Evolutionary conservation across 164 flowering plant genomes (phyloP), one percentile per base, ranked within the genome.

Genomic region (Warburgia ugandensis): DNA sequence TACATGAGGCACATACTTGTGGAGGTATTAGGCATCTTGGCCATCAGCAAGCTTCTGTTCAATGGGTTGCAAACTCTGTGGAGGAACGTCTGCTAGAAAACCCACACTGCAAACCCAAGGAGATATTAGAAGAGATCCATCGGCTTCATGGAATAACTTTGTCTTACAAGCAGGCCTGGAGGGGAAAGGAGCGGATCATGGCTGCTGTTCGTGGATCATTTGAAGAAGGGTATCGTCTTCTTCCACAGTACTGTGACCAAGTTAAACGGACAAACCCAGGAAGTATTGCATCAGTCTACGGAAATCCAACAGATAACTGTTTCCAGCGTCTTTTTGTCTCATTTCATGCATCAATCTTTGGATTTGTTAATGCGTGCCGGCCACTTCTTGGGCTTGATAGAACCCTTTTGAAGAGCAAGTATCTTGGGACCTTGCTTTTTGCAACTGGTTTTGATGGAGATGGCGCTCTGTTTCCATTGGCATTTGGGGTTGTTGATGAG

Each of bases 101-200:
- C 35, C 97, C 97, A 1, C 70, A 78, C 54, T 86, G 42, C 73
- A 89, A 86, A 70, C 97, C 97, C 21, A 90, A 90, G 97, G 10
- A n/a, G n/a, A n/a, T n/a, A n/a, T n/a, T n/a, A n/a, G n/a, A n/a
- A n/a, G n/a, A n/a, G n/a, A n/a, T n/a, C n/a, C n/a, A n/a, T n/a
- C n/a, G n/a, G n/a, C n/a, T n/a, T n/a, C n/a, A n/a, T n/a, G n/a
- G n/a, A n/a, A n/a, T n/a, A n/a, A n/a, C n/a, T n/a, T n/a, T n/a
- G n/a, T n/a, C n/a, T n/a, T n/a, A n/a, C n/a, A n/a, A 86, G 64
- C 97, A 84, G 67, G 95, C 95, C 8, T 89, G 97, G 97, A 63
- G 95, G 21, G 97, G 97, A 14, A 89, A 89, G 62, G 97, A 89
- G 64, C 75, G 94, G 4, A 83, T 89, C 55, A 83, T 89, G 97